Conservation (phyloP, 495 filamentous ascomycete genomes). For the Lophiotrema nucula region DNA sequence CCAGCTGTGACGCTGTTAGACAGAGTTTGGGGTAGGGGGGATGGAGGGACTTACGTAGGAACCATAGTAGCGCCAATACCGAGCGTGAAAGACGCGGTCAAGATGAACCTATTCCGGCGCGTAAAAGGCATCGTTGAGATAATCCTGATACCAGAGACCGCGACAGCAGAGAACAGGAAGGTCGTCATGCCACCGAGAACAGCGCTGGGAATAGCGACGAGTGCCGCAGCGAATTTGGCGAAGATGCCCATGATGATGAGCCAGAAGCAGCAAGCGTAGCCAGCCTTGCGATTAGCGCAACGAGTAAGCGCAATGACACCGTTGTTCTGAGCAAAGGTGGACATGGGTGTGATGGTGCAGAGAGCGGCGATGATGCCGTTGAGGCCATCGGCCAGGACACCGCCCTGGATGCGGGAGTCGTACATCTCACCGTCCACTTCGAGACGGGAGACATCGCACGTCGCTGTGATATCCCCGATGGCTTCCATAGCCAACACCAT, state of each 20-base stretch:
- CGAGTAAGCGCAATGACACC: conserved; percentile 86
- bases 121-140: conserved; percentile 76
- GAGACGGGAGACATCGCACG: conserved; percentile 78
- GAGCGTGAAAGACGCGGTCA: conserved; percentile 72
- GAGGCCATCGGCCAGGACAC: conserved; percentile 80
- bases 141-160: conserved; percentile 83
- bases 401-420: conserved; percentile 88
- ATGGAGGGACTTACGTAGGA: conserved; percentile 52
- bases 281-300: conserved; percentile 85
- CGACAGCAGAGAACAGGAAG: conserved; percentile 82
- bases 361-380: conserved; percentile 79
- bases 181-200: conserved; percentile 93
- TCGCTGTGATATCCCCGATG: conserved; percentile 76
- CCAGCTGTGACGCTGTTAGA: conserved; percentile 37
- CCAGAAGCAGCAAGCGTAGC: conserved; percentile 76
- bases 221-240: conserved; percentile 85
- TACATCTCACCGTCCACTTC: conserved; percentile 77
- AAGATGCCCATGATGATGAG: conserved; percentile 87
- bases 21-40: background rate
- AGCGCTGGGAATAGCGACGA: conserved; percentile 76
- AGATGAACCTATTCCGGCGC: conserved; percentile 82
- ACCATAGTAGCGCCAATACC: conserved; percentile 82
- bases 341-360: conserved; percentile 82
- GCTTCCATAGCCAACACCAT: conserved; percentile 87
- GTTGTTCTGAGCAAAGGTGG: conserved; percentile 84